Conservation (phyloP, 345 rosid species). For the Anacardium occidentale region DNA sequence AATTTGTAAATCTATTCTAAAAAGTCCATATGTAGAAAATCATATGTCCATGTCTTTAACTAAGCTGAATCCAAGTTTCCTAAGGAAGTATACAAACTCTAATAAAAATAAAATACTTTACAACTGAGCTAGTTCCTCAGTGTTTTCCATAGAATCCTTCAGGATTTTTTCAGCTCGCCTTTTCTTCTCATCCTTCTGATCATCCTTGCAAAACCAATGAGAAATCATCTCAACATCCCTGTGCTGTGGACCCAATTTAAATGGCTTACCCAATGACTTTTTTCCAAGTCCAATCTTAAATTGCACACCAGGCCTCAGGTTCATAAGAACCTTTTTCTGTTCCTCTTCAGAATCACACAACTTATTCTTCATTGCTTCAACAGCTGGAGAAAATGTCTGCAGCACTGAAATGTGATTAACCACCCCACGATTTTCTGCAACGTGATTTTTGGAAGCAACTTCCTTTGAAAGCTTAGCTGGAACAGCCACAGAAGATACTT, state of each 20-base stretch:
- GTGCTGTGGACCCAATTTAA: slow-evolving; percentile 28
- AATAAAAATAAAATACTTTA: slow-evolving; percentile 49
- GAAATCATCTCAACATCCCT: slow-evolving; percentile 26
- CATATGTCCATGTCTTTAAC: slow-evolving; percentile 28
- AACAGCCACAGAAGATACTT: slow-evolving; percentile 45
- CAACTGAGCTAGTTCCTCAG: slow-evolving; percentile 48
- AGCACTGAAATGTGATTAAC: slow-evolving; percentile 39
- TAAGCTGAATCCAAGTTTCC: slow-evolving; percentile 39
- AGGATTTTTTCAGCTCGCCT: slow-evolving; percentile 39
- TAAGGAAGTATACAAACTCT: slow-evolving; percentile 44
- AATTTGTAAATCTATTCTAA: slow-evolving; percentile 30
- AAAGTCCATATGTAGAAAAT: slow-evolving; percentile 37
- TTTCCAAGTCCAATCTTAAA: slow-evolving; percentile 59
- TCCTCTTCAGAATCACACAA: slow-evolving; percentile 39
- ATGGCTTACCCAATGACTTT: slow-evolving; percentile 33
- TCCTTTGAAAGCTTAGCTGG: slow-evolving; percentile 49
- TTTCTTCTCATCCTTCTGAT: slow-evolving; percentile 44
- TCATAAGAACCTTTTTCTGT: slow-evolving; percentile 33
- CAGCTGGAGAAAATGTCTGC: slow-evolving; percentile 56
- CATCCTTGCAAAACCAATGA: slow-evolving; percentile 44
- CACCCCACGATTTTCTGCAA: slow-evolving; percentile 26
- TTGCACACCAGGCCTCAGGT: slow-evolving; percentile 49
- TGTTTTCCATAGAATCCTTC: slow-evolving; percentile 44
- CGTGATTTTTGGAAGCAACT: slow-evolving; percentile 25
- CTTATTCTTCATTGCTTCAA: slow-evolving; percentile 42